Conservation (phyloP, 2,329 filamentous ascomycete species). For the Sporothrix variecibatus region DNA sequence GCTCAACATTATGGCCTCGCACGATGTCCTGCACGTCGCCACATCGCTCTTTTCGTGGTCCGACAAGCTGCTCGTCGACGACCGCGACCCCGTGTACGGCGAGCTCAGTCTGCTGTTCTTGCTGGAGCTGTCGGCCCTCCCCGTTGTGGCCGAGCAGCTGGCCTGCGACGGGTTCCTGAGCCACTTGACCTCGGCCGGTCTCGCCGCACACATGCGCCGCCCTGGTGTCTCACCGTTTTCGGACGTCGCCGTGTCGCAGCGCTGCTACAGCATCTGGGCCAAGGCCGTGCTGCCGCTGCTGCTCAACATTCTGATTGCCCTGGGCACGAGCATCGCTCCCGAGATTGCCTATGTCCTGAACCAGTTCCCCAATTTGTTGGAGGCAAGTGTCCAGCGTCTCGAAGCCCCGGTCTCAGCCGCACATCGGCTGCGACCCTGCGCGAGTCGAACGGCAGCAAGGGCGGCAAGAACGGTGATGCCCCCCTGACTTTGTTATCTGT, state of each 20-base stretch:
- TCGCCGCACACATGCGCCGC: constrained; percentile 76
- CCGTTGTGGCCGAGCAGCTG: constrained; percentile 81
- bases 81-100: constrained; percentile 79
- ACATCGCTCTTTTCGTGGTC: constrained; percentile 92
- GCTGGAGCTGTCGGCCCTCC: constrained; percentile 80
- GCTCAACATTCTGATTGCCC: constrained; percentile 80
- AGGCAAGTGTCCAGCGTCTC: constrained; percentile 70
- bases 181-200: constrained; percentile 74
- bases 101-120: constrained; percentile 89
- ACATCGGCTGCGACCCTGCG: constrained; percentile 33
- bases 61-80: constrained; percentile 71
- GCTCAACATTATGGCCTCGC: constrained; percentile 67
- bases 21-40: constrained; percentile 77
- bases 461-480: constrained; percentile 43
- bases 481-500: constrained; percentile 73
- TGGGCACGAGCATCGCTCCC: constrained; percentile 77
- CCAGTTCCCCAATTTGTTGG: constrained; percentile 79
- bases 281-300: constrained; percentile 85
- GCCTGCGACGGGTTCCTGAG: constrained; percentile 83
- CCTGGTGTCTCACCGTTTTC: constrained; percentile 76
- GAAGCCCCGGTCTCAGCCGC: constrained; percentile 60
- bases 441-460: background rate
- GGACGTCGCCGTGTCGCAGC: constrained; percentile 63
- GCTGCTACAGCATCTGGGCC: constrained; percentile 88
- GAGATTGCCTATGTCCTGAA: constrained; percentile 88